Base-by-base conservation (phyloP, 73 alveolate species). In the Loxodes magnus region DNA sequence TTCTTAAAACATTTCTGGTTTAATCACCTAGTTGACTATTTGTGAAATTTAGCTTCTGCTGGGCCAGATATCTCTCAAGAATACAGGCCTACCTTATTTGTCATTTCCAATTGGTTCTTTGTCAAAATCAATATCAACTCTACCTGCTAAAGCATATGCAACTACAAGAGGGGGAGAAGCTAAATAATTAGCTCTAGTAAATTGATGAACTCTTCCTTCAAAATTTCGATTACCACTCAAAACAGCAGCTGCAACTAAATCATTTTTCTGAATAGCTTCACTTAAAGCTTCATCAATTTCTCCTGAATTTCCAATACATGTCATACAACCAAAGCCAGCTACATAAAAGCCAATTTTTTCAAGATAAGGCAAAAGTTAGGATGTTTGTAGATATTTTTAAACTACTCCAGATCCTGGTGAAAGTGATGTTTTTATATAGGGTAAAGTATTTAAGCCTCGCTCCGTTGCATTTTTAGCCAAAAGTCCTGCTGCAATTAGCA, bases 251-350 rank as follows among this genome's bases (percentile, higher is more conserved):
- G 65, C 97, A 22, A 86, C 92, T 42, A 87, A 56, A 33, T 87
- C 97, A 15, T 75, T 60, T n/a, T 30, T 52, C 30, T 10, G 38
- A 41, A 82, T 71, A 19, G 90, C 94, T 12, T 75, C 61, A 4
- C 39, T 31, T 15, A 86, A 91, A 16, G 31, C 75, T 15, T 82
- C 81, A 33, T 80, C 84, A 3, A 87, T 60, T 6, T 84, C 94
- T 49, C 97, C 97, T 42, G 82, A 52, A 73, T 86, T 86, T 27
- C 97, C 97, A 56, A 77, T 87, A 65, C 97, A 82, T 20, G 97
- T 82, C 94, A 82, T 87, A 67, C 94, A 81, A 19, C 94, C 97
- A 68, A 77, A 87, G n/a, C 94, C 93, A 23, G 92, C 85, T 12
- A 56, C 59, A 33, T 82, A 43, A 73, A 86, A 86, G 17, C 97